Conservation (phyloP, 345 rosid genomes). For the Populus tremula region DNA sequence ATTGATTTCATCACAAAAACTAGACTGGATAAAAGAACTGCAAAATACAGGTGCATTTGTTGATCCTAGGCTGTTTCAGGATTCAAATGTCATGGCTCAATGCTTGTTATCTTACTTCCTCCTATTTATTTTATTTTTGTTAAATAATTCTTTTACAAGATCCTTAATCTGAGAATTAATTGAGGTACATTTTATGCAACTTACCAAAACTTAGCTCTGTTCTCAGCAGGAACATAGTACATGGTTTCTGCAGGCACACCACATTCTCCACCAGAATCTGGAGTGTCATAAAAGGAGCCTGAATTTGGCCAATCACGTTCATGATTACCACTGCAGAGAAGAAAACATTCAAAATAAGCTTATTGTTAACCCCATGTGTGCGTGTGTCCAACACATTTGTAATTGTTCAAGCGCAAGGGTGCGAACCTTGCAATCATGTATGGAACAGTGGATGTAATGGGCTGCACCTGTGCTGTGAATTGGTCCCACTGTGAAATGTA, state of each 20-base stretch:
- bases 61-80: too few species aligned
- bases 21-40: neutral
- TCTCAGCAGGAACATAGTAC: conserved; percentile 66
- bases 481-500: conserved; percentile 51
- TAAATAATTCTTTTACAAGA: neutral
- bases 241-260: conserved; percentile 65
- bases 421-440: conserved; percentile 46
- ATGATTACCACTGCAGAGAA: conserved; percentile 35
- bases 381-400: too few species aligned
- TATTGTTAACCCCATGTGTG: neutral
- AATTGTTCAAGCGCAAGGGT: neutral
- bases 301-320: conserved; percentile 38
- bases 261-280: conserved; percentile 69
- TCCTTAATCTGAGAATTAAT: neutral
- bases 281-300: conserved; percentile 41
- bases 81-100: too few species aligned
- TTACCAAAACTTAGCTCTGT: conserved; percentile 69
- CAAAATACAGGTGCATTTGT: neutral
- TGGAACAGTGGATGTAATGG: conserved; percentile 36
- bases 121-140: neutral
- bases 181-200: neutral
- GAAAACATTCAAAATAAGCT: neutral
- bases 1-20: neutral
- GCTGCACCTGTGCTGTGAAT: conserved; percentile 42
- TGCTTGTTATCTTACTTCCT: neutral